phyloP scores from a whole-genome alignment of 768 basidiomycete species.

The Candolleomyces eurysporus region DNA sequence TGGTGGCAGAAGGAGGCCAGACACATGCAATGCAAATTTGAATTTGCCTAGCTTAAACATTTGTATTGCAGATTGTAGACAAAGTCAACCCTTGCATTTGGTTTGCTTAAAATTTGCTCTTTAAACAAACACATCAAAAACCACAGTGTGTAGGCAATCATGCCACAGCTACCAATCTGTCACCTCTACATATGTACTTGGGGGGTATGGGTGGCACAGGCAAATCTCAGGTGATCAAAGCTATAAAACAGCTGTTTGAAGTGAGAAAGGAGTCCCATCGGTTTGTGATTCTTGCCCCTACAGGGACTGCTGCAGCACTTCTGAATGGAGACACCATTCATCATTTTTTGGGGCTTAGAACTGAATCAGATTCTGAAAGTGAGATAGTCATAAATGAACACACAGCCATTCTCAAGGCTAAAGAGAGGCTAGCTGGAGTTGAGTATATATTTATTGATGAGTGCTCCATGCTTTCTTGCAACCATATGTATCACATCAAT shows the following conservation, averaged over 20 bases:
- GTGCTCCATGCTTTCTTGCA: conserved; percentile 36
- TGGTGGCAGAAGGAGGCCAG: too few species aligned
- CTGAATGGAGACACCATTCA: conserved; percentile 19
- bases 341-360: conserved; percentile 24
- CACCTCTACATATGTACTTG: neutral
- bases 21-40: too few species aligned
- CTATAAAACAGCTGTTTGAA: neutral
- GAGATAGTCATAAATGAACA: neutral
- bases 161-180: neutral
- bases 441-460: conserved; percentile 43
- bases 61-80: too few species aligned
- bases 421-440: conserved; percentile 21
- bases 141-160: conserved; percentile 16
- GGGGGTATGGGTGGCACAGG: conserved; percentile 6
- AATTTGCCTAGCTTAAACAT: too few species aligned
- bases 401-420: conserved; percentile 5
- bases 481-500: too few species aligned
- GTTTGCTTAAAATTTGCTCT: too few species aligned
- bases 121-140: too few species aligned
- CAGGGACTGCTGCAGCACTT: neutral
- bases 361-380: neutral
- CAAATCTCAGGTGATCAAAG: conserved; percentile 1
- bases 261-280: neutral
- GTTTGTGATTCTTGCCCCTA: neutral
- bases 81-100: too few species aligned